A percentile compares a stretch with the other conserved stretches of the same genome.
Evolutionary conservation across 2,329 filamentous ascomycete genomes (phyloP).

Genomic region (Rugonectria rugulosa): DNA sequence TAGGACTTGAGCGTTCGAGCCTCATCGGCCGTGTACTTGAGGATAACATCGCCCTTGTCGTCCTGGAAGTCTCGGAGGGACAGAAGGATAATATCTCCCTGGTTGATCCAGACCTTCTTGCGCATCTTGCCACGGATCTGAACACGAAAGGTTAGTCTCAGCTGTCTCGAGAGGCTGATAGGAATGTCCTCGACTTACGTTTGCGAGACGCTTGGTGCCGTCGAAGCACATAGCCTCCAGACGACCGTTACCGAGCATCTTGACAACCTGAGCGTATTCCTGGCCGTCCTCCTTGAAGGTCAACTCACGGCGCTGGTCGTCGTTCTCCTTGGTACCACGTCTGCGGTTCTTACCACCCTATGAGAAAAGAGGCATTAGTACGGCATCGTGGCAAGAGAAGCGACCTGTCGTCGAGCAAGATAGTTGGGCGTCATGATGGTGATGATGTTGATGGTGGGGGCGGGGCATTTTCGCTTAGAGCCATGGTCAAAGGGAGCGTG

Average conservation of each 20-base stretch:
- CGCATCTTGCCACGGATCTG: conserved; percentile 86
- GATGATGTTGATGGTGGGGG: conserved; percentile 38
- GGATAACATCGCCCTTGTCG: conserved; percentile 95
- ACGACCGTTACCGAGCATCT: conserved; percentile 96
- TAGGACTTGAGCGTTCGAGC: conserved; percentile 95
- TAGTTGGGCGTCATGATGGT: conserved; percentile 20
- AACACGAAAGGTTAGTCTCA: neutral
- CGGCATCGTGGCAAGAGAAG: neutral
- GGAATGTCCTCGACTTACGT: conserved; percentile 42
- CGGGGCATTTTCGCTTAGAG: conserved; percentile 33
- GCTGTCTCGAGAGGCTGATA: conserved; percentile 2
- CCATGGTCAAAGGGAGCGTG: conserved; percentile 21
- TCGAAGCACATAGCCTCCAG: conserved; percentile 96
- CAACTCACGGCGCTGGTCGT: conserved; percentile 98
- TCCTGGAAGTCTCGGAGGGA: conserved; percentile 93
- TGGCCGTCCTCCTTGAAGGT: conserved; percentile 99
- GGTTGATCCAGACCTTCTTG: conserved; percentile 99
- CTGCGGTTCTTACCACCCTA: conserved; percentile 98
- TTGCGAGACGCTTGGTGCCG: conserved; percentile 62
- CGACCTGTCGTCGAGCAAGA: neutral
- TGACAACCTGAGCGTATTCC: conserved; percentile 66
- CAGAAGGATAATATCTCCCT: conserved; percentile 91
- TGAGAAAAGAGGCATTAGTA: conserved; percentile 40
- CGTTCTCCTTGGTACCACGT: conserved; percentile 98
- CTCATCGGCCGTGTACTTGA: conserved; percentile 97